Evolutionary conservation across 2,329 filamentous ascomycete species (phyloP).

Genomic region (Cercospora beticola): DNA sequence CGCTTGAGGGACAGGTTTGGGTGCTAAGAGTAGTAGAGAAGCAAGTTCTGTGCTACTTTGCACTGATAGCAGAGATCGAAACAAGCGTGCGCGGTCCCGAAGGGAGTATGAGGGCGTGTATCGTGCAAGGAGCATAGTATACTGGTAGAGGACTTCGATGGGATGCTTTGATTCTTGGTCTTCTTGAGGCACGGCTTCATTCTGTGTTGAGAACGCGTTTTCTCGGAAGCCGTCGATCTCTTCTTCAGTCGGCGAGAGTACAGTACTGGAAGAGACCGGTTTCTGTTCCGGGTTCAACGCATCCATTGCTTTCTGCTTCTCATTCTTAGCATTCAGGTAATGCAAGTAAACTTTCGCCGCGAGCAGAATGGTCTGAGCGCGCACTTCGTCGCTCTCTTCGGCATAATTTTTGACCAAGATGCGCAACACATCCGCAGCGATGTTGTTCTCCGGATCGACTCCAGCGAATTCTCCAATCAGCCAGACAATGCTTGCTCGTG

Average conservation of each 20-base stretch:
- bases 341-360: slow-evolving; percentile 97
- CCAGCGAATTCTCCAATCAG: slow-evolving; percentile 92
- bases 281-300: slow-evolving; percentile 21
- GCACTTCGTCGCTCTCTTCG: slow-evolving; percentile 79
- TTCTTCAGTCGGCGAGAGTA: slow-evolving; percentile 30
- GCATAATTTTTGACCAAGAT: slow-evolving; percentile 84
- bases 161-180: slow-evolving; percentile 53
- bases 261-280: slow-evolving; percentile 15
- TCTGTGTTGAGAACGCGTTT: slow-evolving; percentile 22
- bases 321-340: slow-evolving; percentile 66
- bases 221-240: slow-evolving; percentile 31
- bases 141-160: slow-evolving; percentile 77
- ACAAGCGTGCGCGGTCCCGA: slow-evolving; percentile 84
- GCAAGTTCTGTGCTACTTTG: slow-evolving; percentile 78
- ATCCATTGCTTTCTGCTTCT: slow-evolving; percentile 37
- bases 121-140: slow-evolving; percentile 78
- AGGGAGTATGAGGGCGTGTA: slow-evolving; percentile 96
- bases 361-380: slow-evolving; percentile 85
- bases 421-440: slow-evolving; percentile 86
- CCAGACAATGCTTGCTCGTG: slow-evolving; percentile 94
- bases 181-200: not conserved
- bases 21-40: slow-evolving; percentile 83
- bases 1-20: slow-evolving; percentile 88
- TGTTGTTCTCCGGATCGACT: slow-evolving; percentile 72
- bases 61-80: slow-evolving; percentile 76